A percentile compares a stretch with the other conserved stretches of the same genome.
Conservation (phyloP, 1,284 basidiomycete species). For the Meira miltonrushii region DNA sequence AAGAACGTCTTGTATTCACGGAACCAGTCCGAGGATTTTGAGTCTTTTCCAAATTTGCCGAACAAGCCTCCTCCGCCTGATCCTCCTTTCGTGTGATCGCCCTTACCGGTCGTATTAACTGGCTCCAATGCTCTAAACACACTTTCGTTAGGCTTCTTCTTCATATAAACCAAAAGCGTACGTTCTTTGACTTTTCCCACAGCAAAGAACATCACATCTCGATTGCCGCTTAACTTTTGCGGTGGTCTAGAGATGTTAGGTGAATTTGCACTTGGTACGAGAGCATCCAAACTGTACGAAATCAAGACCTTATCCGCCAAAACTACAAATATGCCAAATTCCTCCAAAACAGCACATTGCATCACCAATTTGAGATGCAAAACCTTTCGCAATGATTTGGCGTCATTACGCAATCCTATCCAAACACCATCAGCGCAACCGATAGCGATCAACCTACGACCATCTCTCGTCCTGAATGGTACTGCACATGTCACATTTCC, state of each 20-base stretch:
- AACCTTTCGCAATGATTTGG: constrained; percentile 78
- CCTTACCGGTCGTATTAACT: constrained; percentile 55
- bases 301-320: constrained; percentile 73
- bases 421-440: constrained; percentile 93
- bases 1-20: constrained; percentile 86
- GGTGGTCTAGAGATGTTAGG: constrained; percentile 56
- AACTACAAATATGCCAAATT: constrained; percentile 91
- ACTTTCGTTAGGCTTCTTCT: constrained; percentile 82
- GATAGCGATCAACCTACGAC: constrained; percentile 77
- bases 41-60: constrained; percentile 69
- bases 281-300: constrained; percentile 82
- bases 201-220: constrained; percentile 89
- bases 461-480: constrained; percentile 68
- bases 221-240: constrained; percentile 77
- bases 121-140: constrained; percentile 91
- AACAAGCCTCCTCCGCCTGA: constrained; percentile 60
- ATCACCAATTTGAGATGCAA: constrained; percentile 83
- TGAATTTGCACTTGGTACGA: constrained; percentile 73
- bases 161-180: constrained; percentile 89
- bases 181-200: constrained; percentile 78
- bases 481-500: constrained; percentile 89
- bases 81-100: constrained; percentile 66
- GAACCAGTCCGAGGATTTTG: constrained; percentile 83
- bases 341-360: constrained; percentile 87
- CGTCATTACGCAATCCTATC: constrained; percentile 87